Evolutionary conservation across 2,329 filamentous ascomycete genomes (phyloP), one percentile per base, ranked within the genome.

Genomic region (Sordariomycetes sp.): DNA sequence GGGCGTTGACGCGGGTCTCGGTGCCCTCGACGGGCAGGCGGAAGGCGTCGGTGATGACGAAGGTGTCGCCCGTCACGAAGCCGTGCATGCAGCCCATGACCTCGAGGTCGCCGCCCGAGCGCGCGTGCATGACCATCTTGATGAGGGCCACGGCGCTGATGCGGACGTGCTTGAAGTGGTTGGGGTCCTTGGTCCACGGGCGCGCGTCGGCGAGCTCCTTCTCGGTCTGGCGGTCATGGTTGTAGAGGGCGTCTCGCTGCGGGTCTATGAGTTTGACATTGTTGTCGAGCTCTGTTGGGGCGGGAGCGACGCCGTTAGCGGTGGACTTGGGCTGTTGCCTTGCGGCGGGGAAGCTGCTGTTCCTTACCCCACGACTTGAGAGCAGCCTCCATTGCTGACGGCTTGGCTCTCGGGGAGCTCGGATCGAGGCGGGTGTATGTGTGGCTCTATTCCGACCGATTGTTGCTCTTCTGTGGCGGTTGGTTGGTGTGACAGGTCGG

Each of bases 51-150:
- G 92, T 97, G 58, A 99, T 88, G 64, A 99, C 84, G 67, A 99
- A 89, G 1, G 89, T 82, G 66, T 95, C 87, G 50, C 86, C 85
- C 63, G 90, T 83, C 55, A 96, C 87, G 71, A 96, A 96, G 61
- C 94, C 94, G 69, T 96, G 89, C 94, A 99, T 99, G 65, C 99
- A 73, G 59, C 94, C 94, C 94, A 99, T 99, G 66, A 99, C 83
- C 76, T 99, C 94, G 63, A 97, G 81, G 32, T 83, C 85, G 59
- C 94, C 93, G 63, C 94, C 94, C 0, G 90, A 92, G n/a, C 94
- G 89, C 11, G 94, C 94, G 71, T 99, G 94, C 89, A 97, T 97
- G 63, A 95, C 90, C 94, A 99, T 99, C 76, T 99, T 99, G 65
- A 97, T 83, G 60, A 99, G 82, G 5, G 94, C 94, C 14, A 96